Percentiles rank a stretch among this genome's conserved stretches.
Evolutionary conservation across 2,329 filamentous ascomycete species (phyloP).

Genomic region (Fusarium fujikuroi): DNA sequence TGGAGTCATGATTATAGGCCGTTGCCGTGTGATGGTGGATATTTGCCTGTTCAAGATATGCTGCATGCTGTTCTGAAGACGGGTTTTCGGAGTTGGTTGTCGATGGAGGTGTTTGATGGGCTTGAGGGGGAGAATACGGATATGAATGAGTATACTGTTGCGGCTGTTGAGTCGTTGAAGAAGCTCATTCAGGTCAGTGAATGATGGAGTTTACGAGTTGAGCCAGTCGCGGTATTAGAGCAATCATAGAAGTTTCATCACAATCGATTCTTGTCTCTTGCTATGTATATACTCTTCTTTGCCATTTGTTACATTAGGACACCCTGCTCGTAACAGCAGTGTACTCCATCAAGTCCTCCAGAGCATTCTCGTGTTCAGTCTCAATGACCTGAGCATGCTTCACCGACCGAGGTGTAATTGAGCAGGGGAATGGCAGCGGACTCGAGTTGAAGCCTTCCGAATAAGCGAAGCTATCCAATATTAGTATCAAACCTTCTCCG

Average conservation of each 20-base stretch:
- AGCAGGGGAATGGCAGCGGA: slow-evolving; percentile 55
- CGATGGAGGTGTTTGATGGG: slow-evolving; percentile 75
- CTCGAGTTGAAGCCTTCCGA: slow-evolving; percentile 57
- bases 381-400: slow-evolving; percentile 48
- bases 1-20: slow-evolving; percentile 81
- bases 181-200: slow-evolving; percentile 1
- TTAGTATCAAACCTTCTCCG: too few relatives aligned
- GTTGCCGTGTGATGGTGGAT: slow-evolving; percentile 75
- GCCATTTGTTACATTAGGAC: slow-evolving; percentile 11
- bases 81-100: slow-evolving; percentile 74
- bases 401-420: slow-evolving; percentile 50
- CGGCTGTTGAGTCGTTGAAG: slow-evolving; percentile 20
- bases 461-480: slow-evolving; percentile 51
- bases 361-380: slow-evolving; percentile 44
- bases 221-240: too few relatives aligned
- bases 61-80: slow-evolving; percentile 73
- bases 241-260: background rate
- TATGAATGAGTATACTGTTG: slow-evolving; percentile 14
- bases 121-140: slow-evolving; percentile 10
- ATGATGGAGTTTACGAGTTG: background rate
- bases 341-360: slow-evolving; percentile 44
- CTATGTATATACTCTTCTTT: rapidly evolving
- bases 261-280: rapidly evolving
- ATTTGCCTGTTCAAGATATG: slow-evolving; percentile 74
- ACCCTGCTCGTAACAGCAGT: slow-evolving; percentile 35